phyloP scores from a whole-genome alignment of 345 rosid species.

The Erucastrum elatum region DNA sequence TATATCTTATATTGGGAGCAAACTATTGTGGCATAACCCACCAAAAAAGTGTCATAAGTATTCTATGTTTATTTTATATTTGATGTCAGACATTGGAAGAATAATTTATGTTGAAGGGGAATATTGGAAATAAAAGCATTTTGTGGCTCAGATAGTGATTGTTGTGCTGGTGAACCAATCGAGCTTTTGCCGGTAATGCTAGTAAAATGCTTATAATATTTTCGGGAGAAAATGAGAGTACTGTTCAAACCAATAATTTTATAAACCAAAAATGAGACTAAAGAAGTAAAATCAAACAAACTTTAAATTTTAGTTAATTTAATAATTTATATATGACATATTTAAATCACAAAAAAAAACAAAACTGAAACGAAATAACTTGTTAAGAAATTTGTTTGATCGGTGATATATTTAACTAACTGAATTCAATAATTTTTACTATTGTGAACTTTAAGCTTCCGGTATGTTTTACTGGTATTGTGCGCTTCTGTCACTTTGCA shows the following conservation, averaged over 20 bases:
- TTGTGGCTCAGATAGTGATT: not conserved
- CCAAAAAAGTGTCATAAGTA: not conserved
- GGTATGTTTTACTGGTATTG: too few relatives aligned
- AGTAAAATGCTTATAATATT: not conserved
- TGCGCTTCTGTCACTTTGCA: too few relatives aligned
- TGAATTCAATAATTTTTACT: too few relatives aligned
- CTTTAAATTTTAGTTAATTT: too few relatives aligned
- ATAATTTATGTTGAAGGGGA: constrained; percentile 1
- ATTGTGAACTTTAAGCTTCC: too few relatives aligned
- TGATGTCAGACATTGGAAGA: not conserved
- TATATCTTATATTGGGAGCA: not conserved
- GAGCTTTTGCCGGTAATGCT: not conserved
- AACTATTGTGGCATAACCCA: not conserved
- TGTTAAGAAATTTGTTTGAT: too few relatives aligned
- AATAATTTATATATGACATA: not conserved
- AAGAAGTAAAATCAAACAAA: not conserved
- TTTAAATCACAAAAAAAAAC: not conserved
- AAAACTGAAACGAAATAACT: not conserved
- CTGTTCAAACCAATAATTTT: not conserved
- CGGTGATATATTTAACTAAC: too few relatives aligned
- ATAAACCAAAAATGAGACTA: not conserved
- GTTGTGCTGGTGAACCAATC: not conserved
- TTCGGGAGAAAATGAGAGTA: not conserved
- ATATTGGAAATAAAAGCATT: not conserved
- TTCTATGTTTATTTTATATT: constrained; percentile 6